Evolutionary conservation across 1,139 yeast genomes (phyloP).

Genomic region (Yamadazyma spencermartinsiae): DNA sequence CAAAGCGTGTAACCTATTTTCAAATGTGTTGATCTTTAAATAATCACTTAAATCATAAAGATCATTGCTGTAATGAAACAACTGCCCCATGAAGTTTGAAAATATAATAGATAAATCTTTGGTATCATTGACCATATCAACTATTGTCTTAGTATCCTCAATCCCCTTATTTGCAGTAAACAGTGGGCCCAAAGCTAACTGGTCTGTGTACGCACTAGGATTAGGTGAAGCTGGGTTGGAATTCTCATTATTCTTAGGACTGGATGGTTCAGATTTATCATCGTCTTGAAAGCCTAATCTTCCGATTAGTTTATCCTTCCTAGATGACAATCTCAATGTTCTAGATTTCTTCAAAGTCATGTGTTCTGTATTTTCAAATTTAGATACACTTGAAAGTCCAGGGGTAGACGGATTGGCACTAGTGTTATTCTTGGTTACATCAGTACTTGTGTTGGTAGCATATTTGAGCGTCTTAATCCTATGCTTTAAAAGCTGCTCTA

Average conservation of each 20-base stretch:
- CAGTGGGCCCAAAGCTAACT: conserved; percentile 6
- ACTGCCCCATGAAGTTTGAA: conserved; percentile 62
- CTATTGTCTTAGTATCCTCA: conserved; percentile 44
- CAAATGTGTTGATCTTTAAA: conserved; percentile 41
- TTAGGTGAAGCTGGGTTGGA: conserved; percentile 8
- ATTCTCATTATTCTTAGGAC: conserved; percentile 7
- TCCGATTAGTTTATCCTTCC: conserved; percentile 25
- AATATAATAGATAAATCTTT: conserved; percentile 43
- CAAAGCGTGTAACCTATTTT: conserved; percentile 29
- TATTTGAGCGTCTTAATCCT: conserved; percentile 25
- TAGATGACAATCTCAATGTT: conserved; percentile 32
- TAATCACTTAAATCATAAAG: conserved; percentile 50
- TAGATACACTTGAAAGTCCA: conserved; percentile 7
- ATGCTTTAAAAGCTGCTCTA: conserved; percentile 27
- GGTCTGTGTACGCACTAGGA: conserved; percentile 4
- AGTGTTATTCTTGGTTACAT: background rate
- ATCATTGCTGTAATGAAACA: conserved; percentile 67
- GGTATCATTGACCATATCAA: conserved; percentile 39
- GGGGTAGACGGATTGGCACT: conserved; percentile 6
- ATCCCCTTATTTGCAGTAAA: conserved; percentile 23
- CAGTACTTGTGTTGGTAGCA: conserved; percentile 10
- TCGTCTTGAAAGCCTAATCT: conserved; percentile 17
- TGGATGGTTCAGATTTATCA: conserved; percentile 7
- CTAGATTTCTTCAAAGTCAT: conserved; percentile 30
- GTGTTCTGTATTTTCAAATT: conserved; percentile 13